Evolutionary conservation across 257 asterid species (phyloP), one percentile per base, ranked within the genome.

Genomic region (Solanum sitiens): DNA sequence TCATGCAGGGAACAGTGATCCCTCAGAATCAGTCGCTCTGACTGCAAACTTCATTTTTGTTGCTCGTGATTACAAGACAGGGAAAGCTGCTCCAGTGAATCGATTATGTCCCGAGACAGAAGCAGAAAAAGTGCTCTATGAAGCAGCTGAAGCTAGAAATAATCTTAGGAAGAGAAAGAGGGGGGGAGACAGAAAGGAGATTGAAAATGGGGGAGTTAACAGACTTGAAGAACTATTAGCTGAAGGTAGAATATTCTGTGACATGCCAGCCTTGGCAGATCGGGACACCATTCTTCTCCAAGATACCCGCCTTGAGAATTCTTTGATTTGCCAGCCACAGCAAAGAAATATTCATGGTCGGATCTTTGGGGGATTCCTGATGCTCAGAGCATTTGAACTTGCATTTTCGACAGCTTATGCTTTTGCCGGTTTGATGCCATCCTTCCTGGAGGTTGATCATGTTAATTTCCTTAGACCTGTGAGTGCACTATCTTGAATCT

Each of bases 231-330:
- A 93, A 56, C 84, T 93, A 79, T 92, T 97, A 77, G 94, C 96
- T 2, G 98, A 95, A 93, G 98, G 99, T 44, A 90, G 99, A 86
- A 94, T 95, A 87, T 95, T 97, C 87, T 95, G 98, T 84, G 98
- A 97, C 93, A 97, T 97, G 99, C 99, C 99, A 15, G 98, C 99
- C 25, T 89, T 95, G 89, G 98, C 98, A 14, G 96, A 97, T 90
- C 92, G 99, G 82, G 93, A 97, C 85, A 95, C 98, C 94, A 95
- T 97, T 90, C 98, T 97, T 90, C 95, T 95, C 61, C 95, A 95
- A 89, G 98, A 95, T 88, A 95, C 99, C 50, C 90, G 95, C 83
- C 96, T 97, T 15, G 98, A 97, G 91, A 95, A 95, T 92, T 95
- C 98, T 83, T 91, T 97, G 76, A 95, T 97, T 86, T 97, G 99